phyloP scores from a whole-genome alignment of 345 rosid genomes.

The Erodium maritimum region DNA sequence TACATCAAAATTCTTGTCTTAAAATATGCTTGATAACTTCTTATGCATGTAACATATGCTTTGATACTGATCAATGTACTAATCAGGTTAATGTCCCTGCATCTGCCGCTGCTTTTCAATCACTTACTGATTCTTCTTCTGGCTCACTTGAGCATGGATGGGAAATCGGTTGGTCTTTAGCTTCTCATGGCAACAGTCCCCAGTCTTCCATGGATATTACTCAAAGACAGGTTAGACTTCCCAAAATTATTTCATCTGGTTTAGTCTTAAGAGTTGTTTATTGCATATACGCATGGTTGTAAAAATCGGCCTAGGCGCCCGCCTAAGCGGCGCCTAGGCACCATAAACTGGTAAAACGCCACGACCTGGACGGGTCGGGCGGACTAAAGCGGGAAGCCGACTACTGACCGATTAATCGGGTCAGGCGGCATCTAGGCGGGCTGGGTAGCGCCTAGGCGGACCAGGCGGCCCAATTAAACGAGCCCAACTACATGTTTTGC shows the following conservation, averaged over 20 bases:
- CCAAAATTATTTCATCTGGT: not conserved
- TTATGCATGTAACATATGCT: slow-evolving; percentile 2
- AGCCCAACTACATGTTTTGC: too few relatives aligned
- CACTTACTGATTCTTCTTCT: slow-evolving; percentile 62
- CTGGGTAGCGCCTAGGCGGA: too few relatives aligned
- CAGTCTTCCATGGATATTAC: slow-evolving; percentile 23
- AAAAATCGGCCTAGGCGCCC: too few relatives aligned
- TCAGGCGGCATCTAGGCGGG: too few relatives aligned
- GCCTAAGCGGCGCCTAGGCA: too few relatives aligned
- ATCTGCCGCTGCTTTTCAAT: slow-evolving; percentile 60
- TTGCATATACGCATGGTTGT: not conserved
- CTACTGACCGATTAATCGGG: too few relatives aligned
- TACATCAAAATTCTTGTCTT: too few relatives aligned
- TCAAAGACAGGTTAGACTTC: slow-evolving; percentile 22
- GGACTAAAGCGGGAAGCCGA: too few relatives aligned
- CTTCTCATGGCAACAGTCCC: slow-evolving; percentile 31
- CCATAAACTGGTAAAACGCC: too few relatives aligned
- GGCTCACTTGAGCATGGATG: slow-evolving; percentile 59
- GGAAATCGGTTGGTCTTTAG: slow-evolving; percentile 95
- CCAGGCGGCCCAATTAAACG: too few relatives aligned
- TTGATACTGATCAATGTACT: slow-evolving; percentile 12
- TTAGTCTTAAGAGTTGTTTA: slow-evolving; percentile 1
- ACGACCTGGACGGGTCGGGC: too few relatives aligned
- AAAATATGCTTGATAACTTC: too few relatives aligned
- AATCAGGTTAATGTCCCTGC: slow-evolving; percentile 69